phyloP scores from a whole-genome alignment of 176 grass and related monocot species.

The Aegilops longissima region DNA sequence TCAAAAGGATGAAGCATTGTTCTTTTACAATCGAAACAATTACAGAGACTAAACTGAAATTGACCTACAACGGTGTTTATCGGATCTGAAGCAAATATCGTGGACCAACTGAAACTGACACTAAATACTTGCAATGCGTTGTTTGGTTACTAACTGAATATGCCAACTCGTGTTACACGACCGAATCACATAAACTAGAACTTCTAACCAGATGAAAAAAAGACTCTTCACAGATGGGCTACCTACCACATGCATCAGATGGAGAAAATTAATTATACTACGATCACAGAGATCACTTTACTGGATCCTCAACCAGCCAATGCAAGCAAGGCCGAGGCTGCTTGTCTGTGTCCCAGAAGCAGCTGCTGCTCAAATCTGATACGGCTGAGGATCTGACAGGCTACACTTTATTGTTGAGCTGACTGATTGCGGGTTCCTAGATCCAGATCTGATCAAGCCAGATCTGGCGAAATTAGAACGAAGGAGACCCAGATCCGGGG shows the following conservation, averaged over 20 bases:
- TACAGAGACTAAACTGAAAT: too few species aligned
- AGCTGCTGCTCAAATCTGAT: neutral
- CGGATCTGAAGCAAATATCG: conserved; percentile 15
- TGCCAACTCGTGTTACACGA: conserved; percentile 13
- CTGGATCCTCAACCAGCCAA: neutral
- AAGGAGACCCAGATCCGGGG: conserved; percentile 17
- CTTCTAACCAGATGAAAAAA: conserved; percentile 18
- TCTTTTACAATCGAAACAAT: too few species aligned
- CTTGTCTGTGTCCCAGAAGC: neutral
- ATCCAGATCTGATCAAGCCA: conserved; percentile 43
- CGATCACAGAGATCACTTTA: neutral
- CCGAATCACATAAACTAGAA: conserved; percentile 14
- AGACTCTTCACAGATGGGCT: neutral
- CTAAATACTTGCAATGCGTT: neutral
- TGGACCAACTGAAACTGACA: conserved; percentile 16
- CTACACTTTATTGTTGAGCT: neutral
- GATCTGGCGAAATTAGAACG: conserved; percentile 43
- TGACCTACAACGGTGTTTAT: neutral
- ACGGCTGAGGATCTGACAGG: neutral
- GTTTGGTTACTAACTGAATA: neutral
- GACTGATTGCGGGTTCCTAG: conserved; percentile 22
- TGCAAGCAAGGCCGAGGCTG: neutral
- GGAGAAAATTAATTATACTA: neutral
- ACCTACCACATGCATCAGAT: neutral
- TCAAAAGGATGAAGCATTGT: neutral